Evolutionary conservation across 352 stramenopile genomes (phyloP), one percentile per base, ranked within the genome.

Genomic region (Globisporangium radiosum): DNA sequence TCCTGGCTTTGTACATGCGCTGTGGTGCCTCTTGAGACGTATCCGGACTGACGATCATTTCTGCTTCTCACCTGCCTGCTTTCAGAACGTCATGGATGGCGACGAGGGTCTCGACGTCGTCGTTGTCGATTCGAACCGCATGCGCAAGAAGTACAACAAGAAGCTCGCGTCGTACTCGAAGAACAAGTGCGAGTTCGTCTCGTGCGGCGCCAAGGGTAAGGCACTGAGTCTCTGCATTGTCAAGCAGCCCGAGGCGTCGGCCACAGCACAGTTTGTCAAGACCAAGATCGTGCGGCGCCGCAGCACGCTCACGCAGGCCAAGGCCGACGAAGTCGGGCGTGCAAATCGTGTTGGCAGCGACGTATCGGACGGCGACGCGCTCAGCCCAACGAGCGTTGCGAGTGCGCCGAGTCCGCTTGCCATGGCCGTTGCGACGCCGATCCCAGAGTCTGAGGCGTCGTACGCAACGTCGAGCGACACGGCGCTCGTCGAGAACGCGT

Each of bases 41-140:
- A 15, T 2, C 2, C 25, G 13, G 42, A 11, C 36, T 55, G 42
- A 45, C 47, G 19, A 42, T 7, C 13, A 3, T 48, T 44, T 1
- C 9, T 47, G 25, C 15, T 8, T 17, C 5, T 39, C 8, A 1
- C 1, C 15, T 51, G 4, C 11, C n/a, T n/a, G 25, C 5, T 36
- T 15, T 36, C 51, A 81, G 72, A 70, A 64, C 48, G 69, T 90
- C 8, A 66, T 78, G 57, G 70, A 85, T 38, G 58, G 64, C 2
- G 77, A 87, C 40, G 55, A 64, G 4, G 61, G 64, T 37, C 51
- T 91, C 9, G 66, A 61, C 45, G 49, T 91, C 43, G 65, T 61
- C 15, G 76, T 91, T 42, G 75, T 88, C 33, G 78, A 92, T 68
- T 87, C 78, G 57, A 88, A 91, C 56, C 83, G 81, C 50, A 79